Evolutionary conservation across 371 early-diverging fungal genomes (phyloP).

Genomic region (Entomophthora muscae): DNA sequence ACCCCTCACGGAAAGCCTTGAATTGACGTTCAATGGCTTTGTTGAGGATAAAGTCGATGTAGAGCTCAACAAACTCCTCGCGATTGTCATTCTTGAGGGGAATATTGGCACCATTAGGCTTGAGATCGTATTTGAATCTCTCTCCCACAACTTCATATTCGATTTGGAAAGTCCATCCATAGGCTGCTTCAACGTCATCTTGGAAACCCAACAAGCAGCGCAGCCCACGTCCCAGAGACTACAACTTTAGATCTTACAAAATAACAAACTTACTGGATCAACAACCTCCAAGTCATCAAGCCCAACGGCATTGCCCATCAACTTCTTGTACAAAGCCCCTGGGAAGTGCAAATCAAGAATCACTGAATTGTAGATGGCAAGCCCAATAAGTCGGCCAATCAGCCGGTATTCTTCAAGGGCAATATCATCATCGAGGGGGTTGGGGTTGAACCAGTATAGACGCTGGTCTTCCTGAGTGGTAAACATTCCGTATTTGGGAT

Average conservation of each 20-base stretch:
- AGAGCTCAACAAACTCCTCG: conserved; percentile 48
- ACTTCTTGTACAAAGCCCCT: conserved; percentile 76
- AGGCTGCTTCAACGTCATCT: conserved; percentile 66
- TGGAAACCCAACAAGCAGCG: conserved; percentile 40
- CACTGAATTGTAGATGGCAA: conserved; percentile 85
- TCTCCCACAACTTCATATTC: conserved; percentile 61
- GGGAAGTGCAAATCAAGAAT: conserved; percentile 84
- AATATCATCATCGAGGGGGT: conserved; percentile 34
- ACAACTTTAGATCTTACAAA: background rate
- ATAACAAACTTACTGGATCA: conserved; percentile 24
- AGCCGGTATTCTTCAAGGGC: conserved; percentile 61
- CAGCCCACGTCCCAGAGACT: conserved; percentile 61
- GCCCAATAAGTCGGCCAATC: conserved; percentile 69
- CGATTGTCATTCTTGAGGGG: conserved; percentile 58
- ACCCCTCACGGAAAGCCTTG: conserved; percentile 75
- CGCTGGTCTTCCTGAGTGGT: conserved; percentile 61
- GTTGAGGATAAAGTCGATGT: conserved; percentile 31
- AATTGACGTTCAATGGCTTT: conserved; percentile 60
- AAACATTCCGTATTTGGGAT: conserved; percentile 75
- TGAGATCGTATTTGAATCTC: conserved; percentile 38
- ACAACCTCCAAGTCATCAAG: conserved; percentile 34
- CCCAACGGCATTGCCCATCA: conserved; percentile 28
- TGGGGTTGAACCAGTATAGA: conserved; percentile 71
- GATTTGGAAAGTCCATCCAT: conserved; percentile 62
- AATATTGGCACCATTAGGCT: conserved; percentile 42